Evolutionary conservation across 805 yeast genomes (phyloP).

Genomic region (Pichia nanzhaoensis): DNA sequence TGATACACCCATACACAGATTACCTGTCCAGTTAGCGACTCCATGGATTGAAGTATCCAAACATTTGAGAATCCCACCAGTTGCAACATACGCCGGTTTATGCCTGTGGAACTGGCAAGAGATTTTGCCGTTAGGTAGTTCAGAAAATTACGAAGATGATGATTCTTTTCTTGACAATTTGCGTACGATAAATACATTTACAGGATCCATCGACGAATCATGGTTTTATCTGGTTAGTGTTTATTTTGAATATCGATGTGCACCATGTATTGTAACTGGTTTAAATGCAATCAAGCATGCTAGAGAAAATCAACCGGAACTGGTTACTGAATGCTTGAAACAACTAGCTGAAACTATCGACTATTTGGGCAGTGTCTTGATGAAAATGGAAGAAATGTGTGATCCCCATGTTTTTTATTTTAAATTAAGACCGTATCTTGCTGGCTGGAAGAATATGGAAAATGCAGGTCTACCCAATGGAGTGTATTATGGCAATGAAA

Average conservation of each 20-base stretch:
- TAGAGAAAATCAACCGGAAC: constrained; percentile 36
- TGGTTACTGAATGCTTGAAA: constrained; percentile 46
- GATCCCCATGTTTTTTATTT: constrained; percentile 89
- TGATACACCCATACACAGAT: constrained; percentile 47
- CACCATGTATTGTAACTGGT: constrained; percentile 60
- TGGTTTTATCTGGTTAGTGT: constrained; percentile 93
- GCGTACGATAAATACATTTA: constrained; percentile 75
- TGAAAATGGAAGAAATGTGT: constrained; percentile 87
- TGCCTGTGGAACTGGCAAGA: constrained; percentile 83
- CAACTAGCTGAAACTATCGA: constrained; percentile 70
- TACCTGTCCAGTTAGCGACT: constrained; percentile 63
- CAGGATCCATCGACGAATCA: constrained; percentile 85
- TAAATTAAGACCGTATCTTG: constrained; percentile 80
- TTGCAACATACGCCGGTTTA: constrained; percentile 82
- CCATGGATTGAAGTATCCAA: constrained; percentile 62
- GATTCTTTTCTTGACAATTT: constrained; percentile 49
- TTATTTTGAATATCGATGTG: constrained; percentile 78
- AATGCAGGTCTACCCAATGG: constrained; percentile 77
- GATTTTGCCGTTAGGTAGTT: constrained; percentile 38
- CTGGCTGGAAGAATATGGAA: constrained; percentile 92
- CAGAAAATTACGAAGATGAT: constrained; percentile 24
- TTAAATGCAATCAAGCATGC: constrained; percentile 57
- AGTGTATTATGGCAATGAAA: constrained; percentile 65
- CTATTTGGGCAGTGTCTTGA: constrained; percentile 60
- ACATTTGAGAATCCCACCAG: constrained; percentile 67